These are phyloP conservation scores for Calonectria naviculata DNA, from an alignment of 2,329 filamentous ascomycete genomes.

Conservation along the genomic window DNA sequence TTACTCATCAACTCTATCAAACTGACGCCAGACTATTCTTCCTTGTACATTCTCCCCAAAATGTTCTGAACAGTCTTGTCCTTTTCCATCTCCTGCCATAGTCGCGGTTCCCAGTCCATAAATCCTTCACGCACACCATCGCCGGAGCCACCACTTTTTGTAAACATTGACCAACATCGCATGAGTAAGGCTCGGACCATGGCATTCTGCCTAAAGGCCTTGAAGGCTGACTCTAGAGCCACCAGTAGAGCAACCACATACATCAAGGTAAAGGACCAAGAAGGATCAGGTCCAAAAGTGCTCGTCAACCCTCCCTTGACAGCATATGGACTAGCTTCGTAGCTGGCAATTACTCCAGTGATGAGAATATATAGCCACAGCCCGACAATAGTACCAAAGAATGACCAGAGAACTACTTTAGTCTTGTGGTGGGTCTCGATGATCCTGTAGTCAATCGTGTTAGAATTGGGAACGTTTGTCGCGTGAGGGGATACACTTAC, in stretches of 20 bases:
- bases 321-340: slow-evolving; percentile 68
- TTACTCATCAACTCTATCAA: too few relatives aligned
- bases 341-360: slow-evolving; percentile 71
- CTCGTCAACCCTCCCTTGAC: slow-evolving; percentile 74
- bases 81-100: slow-evolving; percentile 70
- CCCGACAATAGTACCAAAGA: slow-evolving; percentile 69
- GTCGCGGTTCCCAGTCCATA: slow-evolving; percentile 63
- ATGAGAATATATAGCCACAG: slow-evolving; percentile 83
- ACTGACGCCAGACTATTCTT: not conserved
- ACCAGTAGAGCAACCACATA: not conserved
- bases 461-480: slow-evolving; percentile 15
- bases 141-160: slow-evolving; percentile 56
- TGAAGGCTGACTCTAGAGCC: not conserved
- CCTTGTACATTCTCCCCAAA: not conserved
- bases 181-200: slow-evolving; percentile 9
- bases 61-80: slow-evolving; percentile 40
- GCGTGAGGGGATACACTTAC: slow-evolving; percentile 53
- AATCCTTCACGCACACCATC: slow-evolving; percentile 46
- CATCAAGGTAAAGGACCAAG: slow-evolving; percentile 67
- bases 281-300: slow-evolving; percentile 73
- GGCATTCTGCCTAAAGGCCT: not conserved
- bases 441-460: slow-evolving; percentile 54
- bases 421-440: slow-evolving; percentile 85
- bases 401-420: slow-evolving; percentile 67
- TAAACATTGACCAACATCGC: slow-evolving; percentile 55